A percentile compares a stretch with the other conserved stretches of the same genome.
These are phyloP conservation scores for Acacia confusa DNA, from an alignment of 306 rosid genomes.

Conservation along the genomic window DNA sequence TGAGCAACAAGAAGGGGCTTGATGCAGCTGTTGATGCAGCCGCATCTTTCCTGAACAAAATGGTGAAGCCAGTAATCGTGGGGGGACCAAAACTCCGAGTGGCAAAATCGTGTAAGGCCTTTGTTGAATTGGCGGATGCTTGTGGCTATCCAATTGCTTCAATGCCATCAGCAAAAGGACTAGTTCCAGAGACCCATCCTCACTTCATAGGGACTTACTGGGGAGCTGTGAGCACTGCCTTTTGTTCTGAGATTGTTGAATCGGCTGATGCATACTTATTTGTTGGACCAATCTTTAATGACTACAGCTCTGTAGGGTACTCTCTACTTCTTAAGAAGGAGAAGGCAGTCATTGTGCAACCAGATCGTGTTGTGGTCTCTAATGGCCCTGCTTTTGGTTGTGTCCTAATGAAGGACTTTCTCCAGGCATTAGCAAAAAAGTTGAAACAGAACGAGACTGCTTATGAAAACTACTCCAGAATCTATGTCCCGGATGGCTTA, in stretches of 20 bases:
- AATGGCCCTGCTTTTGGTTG: slow-evolving; percentile 52
- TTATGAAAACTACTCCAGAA: slow-evolving; percentile 43
- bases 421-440: slow-evolving; percentile 41
- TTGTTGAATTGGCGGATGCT: slow-evolving; percentile 45
- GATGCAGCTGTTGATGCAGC: slow-evolving; percentile 50
- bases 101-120: slow-evolving; percentile 42
- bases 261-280: slow-evolving; percentile 50
- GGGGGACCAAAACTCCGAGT: slow-evolving; percentile 53
- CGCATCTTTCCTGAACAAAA: slow-evolving; percentile 45
- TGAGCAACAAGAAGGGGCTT: slow-evolving; percentile 46
- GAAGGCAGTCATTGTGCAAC: slow-evolving; percentile 51
- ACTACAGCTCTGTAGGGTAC: slow-evolving; percentile 56
- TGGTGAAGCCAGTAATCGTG: slow-evolving; percentile 50
- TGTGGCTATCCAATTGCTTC: slow-evolving; percentile 43
- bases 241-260: slow-evolving; percentile 52
- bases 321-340: slow-evolving; percentile 50
- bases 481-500: slow-evolving; percentile 39
- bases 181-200: slow-evolving; percentile 44
- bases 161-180: slow-evolving; percentile 55
- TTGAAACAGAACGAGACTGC: slow-evolving; percentile 42
- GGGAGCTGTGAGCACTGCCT: slow-evolving; percentile 50
- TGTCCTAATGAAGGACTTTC: slow-evolving; percentile 52
- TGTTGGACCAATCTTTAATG: slow-evolving; percentile 52
- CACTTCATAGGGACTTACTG: slow-evolving; percentile 53
- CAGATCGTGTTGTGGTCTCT: slow-evolving; percentile 36